Conservation (phyloP, 139 green algal genomes). For the Picochlorum sp. region DNA sequence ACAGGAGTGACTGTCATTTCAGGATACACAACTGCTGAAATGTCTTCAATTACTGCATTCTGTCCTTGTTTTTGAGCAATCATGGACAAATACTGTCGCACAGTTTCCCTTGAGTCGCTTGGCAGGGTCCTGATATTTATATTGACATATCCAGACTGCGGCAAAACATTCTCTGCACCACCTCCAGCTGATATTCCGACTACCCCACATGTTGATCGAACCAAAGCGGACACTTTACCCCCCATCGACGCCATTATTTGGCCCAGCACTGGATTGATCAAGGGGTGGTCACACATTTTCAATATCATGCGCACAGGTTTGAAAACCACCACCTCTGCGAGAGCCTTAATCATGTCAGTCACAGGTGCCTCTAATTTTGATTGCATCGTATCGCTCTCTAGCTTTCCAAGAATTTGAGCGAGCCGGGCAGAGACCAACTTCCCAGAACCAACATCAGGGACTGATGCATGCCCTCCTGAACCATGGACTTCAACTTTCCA, state of each 20-base stretch:
- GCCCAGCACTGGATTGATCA: conserved; percentile 16
- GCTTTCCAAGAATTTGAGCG: conserved; percentile 10
- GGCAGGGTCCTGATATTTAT: conserved; percentile 54
- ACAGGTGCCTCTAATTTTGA: conserved; percentile 27
- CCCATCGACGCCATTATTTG: background rate
- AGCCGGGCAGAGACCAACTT: conserved; percentile 24
- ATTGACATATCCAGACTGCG: conserved; percentile 17
- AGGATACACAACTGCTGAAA: background rate
- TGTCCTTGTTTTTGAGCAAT: conserved; percentile 3
- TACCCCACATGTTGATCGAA: conserved; percentile 34
- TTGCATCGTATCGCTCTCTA: conserved; percentile 18
- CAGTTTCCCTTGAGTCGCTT: conserved; percentile 4
- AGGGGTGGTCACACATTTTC: conserved; percentile 2
- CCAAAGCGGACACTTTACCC: conserved; percentile 11
- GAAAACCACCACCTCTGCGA: conserved; percentile 14
- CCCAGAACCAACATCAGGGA: conserved; percentile 39
- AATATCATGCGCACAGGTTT: conserved; percentile 3
- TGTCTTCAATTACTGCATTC: background rate
- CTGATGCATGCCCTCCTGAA: conserved; percentile 49
- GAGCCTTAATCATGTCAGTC: conserved; percentile 34
- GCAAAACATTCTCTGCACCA: conserved; percentile 52
- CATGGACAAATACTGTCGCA: conserved; percentile 8
- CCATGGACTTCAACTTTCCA: conserved; percentile 20
- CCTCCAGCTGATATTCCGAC: conserved; percentile 15
- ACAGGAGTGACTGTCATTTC: conserved; percentile 20